A percentile compares a stretch with the other conserved stretches of the same genome.
phyloP scores from a whole-genome alignment of 805 yeast species.

The Starmerella khaoyaiensis region DNA sequence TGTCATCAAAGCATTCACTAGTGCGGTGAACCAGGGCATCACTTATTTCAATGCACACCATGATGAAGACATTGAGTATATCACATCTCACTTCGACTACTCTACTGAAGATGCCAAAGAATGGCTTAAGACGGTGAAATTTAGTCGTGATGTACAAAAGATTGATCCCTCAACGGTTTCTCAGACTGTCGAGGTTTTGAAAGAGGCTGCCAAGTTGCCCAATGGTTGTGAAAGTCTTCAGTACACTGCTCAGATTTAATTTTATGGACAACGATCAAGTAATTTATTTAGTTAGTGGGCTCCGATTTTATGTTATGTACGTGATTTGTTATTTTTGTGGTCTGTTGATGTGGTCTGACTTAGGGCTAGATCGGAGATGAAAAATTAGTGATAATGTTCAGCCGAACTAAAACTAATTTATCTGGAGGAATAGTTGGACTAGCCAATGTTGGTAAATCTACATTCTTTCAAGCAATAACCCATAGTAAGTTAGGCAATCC shows the following conservation, averaged over 20 bases:
- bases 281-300: not conserved
- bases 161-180: slow-evolving; percentile 40
- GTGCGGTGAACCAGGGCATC: slow-evolving; percentile 54
- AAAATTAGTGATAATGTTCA: slow-evolving; percentile 6
- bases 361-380: not conserved
- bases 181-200: slow-evolving; percentile 45
- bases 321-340: not conserved
- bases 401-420: slow-evolving; percentile 20
- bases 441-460: slow-evolving; percentile 54
- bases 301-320: not conserved
- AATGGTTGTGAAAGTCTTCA: slow-evolving; percentile 17
- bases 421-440: slow-evolving; percentile 43
- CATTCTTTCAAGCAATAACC: slow-evolving; percentile 50
- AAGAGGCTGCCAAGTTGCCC: slow-evolving; percentile 48
- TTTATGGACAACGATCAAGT: not conserved
- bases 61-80: slow-evolving; percentile 55
- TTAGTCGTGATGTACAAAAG: slow-evolving; percentile 36
- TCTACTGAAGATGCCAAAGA: slow-evolving; percentile 60
- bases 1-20: slow-evolving; percentile 31
- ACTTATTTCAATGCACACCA: slow-evolving; percentile 45
- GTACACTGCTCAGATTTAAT: slow-evolving; percentile 10
- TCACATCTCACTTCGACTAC: slow-evolving; percentile 59
- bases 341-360: not conserved
- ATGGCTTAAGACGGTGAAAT: slow-evolving; percentile 71
- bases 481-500: slow-evolving; percentile 50